Evolutionary conservation across 1,284 basidiomycete genomes (phyloP), one percentile per base, ranked within the genome.

Genomic region (Cutaneotrichosporon cutaneum): DNA sequence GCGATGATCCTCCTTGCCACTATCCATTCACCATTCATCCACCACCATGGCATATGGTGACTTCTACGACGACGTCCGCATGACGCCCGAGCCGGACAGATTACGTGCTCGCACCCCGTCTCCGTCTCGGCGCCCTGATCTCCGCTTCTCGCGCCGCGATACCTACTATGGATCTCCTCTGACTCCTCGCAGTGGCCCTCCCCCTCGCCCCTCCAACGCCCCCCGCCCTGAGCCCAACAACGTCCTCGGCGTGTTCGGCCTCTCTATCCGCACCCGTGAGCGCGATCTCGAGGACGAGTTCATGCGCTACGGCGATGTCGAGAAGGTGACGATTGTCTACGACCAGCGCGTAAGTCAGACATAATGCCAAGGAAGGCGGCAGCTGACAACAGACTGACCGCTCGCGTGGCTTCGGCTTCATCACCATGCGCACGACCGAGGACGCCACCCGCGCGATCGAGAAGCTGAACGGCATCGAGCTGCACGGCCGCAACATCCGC

Each of bases 311-410:
- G 94, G 94, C 24, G 85, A 87, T 30, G 94, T 98, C 56, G 92
- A 95, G 73, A 98, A 98, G 80, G 93, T 94, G 39, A 90, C 90
- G 56, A 94, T 99, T 69, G 96, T 99, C n/a, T 98, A 98, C 77
- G 95, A 99, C 80, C 94, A 97, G 79, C 84, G 94, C 74, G 94
- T 96, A 75, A 75, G 92, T 27, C 35, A 2, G 11, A 27, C 22
- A 18, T 14, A 11, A 35, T 54, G 5, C 18, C 5, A 24, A 36
- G 5, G 3, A 33, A 53, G 35, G 13, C 16, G 13, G 11, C 35
- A 36, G 35, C 54, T 57, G 56, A 56, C 47, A 65, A 55, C 18
- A 94, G 90, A 92, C 92, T 53, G 93, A 94, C 75, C 89, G 96
- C 62, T 98, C 94, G 59, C 90, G 95, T 68, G 96, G 94, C 10